Percentiles rank a stretch among this genome's conserved stretches.
Evolutionary conservation across 495 filamentous ascomycete genomes (phyloP).

Genomic region (Penicillium arizonense): DNA sequence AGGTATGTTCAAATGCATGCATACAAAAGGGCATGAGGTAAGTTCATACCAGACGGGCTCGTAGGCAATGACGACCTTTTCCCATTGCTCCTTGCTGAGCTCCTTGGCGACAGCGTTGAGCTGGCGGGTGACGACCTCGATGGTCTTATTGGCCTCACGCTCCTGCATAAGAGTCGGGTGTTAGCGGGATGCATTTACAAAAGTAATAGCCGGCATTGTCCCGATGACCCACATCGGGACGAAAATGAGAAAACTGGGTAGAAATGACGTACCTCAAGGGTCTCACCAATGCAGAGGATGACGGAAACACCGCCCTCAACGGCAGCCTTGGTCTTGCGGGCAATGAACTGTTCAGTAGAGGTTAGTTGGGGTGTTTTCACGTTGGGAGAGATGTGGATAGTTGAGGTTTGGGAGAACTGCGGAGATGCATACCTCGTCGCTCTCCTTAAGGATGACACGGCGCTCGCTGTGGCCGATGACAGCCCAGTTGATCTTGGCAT

Average conservation of each 20-base stretch:
- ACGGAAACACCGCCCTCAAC: constrained; percentile 83
- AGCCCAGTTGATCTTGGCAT: constrained; percentile 82
- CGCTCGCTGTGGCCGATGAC: constrained; percentile 94
- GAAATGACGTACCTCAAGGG: constrained; percentile 61
- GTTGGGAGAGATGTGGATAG: background rate
- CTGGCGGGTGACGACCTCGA: constrained; percentile 84
- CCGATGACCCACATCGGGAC: constrained; percentile 29
- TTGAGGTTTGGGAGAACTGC: background rate
- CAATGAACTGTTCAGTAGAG: constrained; percentile 58
- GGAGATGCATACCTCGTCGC: constrained; percentile 55
- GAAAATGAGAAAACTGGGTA: constrained; percentile 23
- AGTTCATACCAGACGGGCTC: constrained; percentile 85
- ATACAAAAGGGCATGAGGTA: background rate
- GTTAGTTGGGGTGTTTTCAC: background rate
- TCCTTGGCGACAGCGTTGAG: constrained; percentile 66
- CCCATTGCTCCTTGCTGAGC: constrained; percentile 72
- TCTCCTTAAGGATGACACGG: constrained; percentile 80
- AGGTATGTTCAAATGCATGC: background rate
- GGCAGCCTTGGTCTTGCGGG: constrained; percentile 88
- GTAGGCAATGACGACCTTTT: constrained; percentile 93
- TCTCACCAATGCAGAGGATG: constrained; percentile 96
- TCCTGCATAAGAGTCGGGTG: constrained; percentile 51
- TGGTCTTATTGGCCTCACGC: constrained; percentile 81
- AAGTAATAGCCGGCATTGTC: constrained; percentile 12
- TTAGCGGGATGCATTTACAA: constrained; percentile 22